Percentiles rank a stretch among this genome's conserved stretches.
Evolutionary conservation across 192 early-diverging fungal species (phyloP).

Genomic region (Linnemannia zychae): DNA sequence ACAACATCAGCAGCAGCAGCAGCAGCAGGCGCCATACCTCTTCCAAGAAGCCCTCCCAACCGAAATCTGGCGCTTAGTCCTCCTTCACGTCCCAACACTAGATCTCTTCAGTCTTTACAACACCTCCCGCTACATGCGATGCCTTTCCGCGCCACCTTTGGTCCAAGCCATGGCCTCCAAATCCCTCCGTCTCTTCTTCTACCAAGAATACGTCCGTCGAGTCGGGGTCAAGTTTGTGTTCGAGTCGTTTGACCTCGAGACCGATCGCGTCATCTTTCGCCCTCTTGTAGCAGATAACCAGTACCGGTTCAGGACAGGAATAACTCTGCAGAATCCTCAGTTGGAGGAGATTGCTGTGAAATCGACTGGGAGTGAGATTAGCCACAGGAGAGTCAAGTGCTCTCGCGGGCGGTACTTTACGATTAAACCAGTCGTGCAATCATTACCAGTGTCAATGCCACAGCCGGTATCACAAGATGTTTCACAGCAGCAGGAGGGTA

Average conservation of each 20-base stretch:
- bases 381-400: slow-evolving; percentile 3
- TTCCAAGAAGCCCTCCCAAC: slow-evolving; percentile 37
- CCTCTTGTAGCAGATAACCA: slow-evolving; percentile 19
- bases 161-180: slow-evolving; percentile 37
- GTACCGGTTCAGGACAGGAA: slow-evolving; percentile 33
- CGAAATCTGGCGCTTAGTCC: slow-evolving; percentile 32
- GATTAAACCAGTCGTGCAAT: neutral
- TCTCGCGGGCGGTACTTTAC: slow-evolving; percentile 18
- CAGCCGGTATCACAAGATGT: neutral
- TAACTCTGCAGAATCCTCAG: slow-evolving; percentile 44
- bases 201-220: slow-evolving; percentile 50
- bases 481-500: neutral
- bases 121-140: slow-evolving; percentile 38
- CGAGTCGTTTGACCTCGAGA: slow-evolving; percentile 41
- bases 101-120: slow-evolving; percentile 51
- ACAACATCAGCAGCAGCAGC: neutral
- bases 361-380: neutral
- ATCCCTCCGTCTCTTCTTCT: slow-evolving; percentile 35
- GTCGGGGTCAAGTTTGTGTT: slow-evolving; percentile 44
- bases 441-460: neutral
- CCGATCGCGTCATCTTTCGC: slow-evolving; percentile 42
- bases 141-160: slow-evolving; percentile 15
- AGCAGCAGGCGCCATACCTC: neutral
- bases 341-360: slow-evolving; percentile 36
- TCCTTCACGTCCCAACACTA: slow-evolving; percentile 11